Evolutionary conservation across 2,329 filamentous ascomycete species (phyloP).

Genomic region (Thielaviopsis ethacetica): DNA sequence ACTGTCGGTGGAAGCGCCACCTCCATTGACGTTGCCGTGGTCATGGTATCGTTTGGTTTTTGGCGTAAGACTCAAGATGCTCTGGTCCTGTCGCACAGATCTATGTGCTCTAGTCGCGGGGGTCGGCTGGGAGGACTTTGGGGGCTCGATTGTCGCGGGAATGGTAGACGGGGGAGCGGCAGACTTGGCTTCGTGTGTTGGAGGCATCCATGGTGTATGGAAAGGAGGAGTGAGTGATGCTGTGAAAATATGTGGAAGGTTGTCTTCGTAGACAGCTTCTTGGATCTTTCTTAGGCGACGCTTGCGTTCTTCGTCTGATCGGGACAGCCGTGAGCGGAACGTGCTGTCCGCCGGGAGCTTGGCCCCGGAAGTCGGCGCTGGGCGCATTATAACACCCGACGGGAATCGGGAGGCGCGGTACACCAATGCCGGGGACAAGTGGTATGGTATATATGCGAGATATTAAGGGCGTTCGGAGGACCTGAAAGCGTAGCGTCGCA

Average conservation of each 20-base stretch:
- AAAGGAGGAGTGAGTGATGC: conserved; percentile 8
- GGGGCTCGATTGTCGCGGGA: background rate
- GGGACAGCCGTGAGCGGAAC: background rate
- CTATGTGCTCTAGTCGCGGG: background rate
- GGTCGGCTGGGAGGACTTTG: background rate
- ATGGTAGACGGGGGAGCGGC: background rate
- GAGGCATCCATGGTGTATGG: conserved; percentile 1
- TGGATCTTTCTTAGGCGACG: background rate
- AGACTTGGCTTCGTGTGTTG: background rate
- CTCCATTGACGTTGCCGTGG: background rate
- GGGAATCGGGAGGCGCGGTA: background rate
- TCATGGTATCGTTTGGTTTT: background rate
- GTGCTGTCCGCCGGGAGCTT: background rate
- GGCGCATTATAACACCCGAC: background rate
- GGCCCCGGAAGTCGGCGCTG: background rate
- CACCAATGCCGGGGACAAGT: background rate
- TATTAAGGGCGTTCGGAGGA: background rate
- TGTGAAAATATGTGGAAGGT: conserved; percentile 4
- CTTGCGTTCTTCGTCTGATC: background rate
- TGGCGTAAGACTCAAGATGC: background rate
- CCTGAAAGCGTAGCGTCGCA: background rate
- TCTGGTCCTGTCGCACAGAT: background rate
- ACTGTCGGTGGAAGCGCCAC: background rate
- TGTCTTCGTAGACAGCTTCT: conserved; percentile 3
- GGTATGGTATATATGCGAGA: background rate